Conservation (phyloP, 768 basidiomycete species). For the Tulasnella sp. region DNA sequence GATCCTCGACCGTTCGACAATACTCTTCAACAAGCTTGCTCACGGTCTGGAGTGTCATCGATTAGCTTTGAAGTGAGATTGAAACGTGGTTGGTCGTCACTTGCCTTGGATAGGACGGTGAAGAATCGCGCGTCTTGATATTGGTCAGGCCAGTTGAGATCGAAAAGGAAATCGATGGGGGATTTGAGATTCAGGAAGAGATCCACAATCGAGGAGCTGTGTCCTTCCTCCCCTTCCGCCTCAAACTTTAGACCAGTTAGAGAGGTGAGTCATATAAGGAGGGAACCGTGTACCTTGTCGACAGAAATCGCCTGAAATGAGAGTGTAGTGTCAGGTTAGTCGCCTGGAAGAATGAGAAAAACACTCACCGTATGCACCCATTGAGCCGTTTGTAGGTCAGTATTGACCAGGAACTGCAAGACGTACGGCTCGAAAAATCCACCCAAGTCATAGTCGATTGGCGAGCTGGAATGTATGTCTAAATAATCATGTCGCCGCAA, state of each 20-base stretch:
- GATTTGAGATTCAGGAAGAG: conserved; percentile 89
- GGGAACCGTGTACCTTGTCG: conserved; percentile 48
- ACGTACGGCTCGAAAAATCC: conserved; percentile 83
- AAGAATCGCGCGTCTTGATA: conserved; percentile 85
- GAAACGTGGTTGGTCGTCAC: conserved; percentile 2
- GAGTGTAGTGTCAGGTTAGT: background rate
- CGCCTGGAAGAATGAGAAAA: background rate
- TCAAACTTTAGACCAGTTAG: conserved; percentile 42
- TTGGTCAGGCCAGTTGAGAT: conserved; percentile 84
- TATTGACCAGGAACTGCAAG: conserved; percentile 76
- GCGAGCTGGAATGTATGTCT: background rate
- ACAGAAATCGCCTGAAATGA: conserved; percentile 58
- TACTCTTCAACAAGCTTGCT: conserved; percentile 90
- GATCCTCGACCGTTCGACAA: conserved; percentile 71
- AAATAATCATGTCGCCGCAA: conserved; percentile 20
- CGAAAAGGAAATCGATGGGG: conserved; percentile 78
- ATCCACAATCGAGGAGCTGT: conserved; percentile 96
- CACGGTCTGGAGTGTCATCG: conserved; percentile 49
- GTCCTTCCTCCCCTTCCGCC: conserved; percentile 64
- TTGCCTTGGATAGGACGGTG: conserved; percentile 76
- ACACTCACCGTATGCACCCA: conserved; percentile 84
- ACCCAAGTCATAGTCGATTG: conserved; percentile 52
- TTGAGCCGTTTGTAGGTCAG: conserved; percentile 77
- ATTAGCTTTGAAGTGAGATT: background rate
- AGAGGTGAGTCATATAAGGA: background rate